Evolutionary conservation across 148 eudicot species (phyloP), one percentile per base, ranked within the genome.

Genomic region (Polygonum maritimum): DNA sequence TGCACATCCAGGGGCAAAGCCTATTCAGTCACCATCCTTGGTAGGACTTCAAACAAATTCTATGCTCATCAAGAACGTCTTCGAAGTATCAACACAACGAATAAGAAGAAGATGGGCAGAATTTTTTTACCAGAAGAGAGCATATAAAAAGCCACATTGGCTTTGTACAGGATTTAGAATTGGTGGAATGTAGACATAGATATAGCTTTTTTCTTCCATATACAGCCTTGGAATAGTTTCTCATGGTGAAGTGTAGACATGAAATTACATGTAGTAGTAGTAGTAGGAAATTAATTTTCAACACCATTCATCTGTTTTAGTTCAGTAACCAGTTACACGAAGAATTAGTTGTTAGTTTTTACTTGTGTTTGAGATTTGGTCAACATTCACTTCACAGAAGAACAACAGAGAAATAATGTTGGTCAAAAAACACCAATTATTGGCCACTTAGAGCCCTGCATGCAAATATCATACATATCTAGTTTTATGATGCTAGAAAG

Each of bases 131-230:
- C 39, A 14, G 18, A 45, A 33, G 7, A 71, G 49, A 71, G 22
- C 33, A 18, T 39, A 40, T 15, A 5, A 47, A 5, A 47, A 72
- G 75, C 75, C 75, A 72, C 75, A 72, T 72, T 72, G 75, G 54
- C 75, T 44, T 22, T 72, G 75, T 72, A 72, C 54, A 72, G 33
- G 36, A 71, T 40, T 71, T 18, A 65, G 38, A 26, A 26, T 26
- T 62, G 69, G 31, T 62, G 69, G 31, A 62, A 22, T 15, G 38
- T 26, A 62, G 41, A 12, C 41, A 16, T 14, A 65, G 41, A 14
- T n/a, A 15, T 15, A 67, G 71, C 31, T 26, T 35, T 36, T 36
- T 44, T 44, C 47, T 21, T 36, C 69, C 39, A 31, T 63, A 33
- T 33, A 13, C 69, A 33, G 38, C 44, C 19, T 67, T 36, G 41